A percentile compares a stretch with the other conserved stretches of the same genome.
Conservation (phyloP, 192 early-diverging fungal species). For the Backusella morwellensis region DNA sequence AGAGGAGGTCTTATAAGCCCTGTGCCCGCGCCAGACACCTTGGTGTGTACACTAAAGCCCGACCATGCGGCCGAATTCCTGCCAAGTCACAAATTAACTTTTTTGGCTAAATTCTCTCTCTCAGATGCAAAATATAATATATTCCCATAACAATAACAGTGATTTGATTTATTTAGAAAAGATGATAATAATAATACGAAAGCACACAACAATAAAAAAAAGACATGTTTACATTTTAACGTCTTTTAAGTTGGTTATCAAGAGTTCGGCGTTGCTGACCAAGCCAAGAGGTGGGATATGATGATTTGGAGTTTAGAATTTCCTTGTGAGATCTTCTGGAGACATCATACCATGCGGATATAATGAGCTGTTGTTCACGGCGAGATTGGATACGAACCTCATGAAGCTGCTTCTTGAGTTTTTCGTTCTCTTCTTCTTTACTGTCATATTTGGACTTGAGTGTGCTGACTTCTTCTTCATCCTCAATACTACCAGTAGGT, state of each 20-base stretch:
- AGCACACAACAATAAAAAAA: not conserved
- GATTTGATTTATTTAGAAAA: constrained; percentile 5
- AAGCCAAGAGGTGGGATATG: constrained; percentile 66
- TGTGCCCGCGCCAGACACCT: not conserved
- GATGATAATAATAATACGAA: not conserved
- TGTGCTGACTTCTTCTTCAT: constrained; percentile 57
- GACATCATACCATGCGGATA: constrained; percentile 78
- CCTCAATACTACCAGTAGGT: constrained; percentile 27
- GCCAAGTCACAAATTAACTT: not conserved
- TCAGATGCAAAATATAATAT: no score
- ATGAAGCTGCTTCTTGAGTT: constrained; percentile 37
- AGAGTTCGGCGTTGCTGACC: constrained; percentile 66
- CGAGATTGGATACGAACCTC: constrained; percentile 67
- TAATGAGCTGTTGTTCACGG: constrained; percentile 80
- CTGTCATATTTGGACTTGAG: constrained; percentile 44
- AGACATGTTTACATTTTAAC: constrained; percentile 4
- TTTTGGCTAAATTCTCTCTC: not conserved
- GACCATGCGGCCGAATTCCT: not conserved
- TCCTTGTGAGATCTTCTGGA: constrained; percentile 48
- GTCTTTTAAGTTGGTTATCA: constrained; percentile 52
- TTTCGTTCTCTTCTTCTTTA: constrained; percentile 45
- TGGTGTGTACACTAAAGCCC: not conserved
- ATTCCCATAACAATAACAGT: not conserved
- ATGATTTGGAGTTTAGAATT: constrained; percentile 45
- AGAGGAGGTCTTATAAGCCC: constrained; percentile 15